Evolutionary conservation across 306 rosid species (phyloP).

Genomic region (Acacia confusa): DNA sequence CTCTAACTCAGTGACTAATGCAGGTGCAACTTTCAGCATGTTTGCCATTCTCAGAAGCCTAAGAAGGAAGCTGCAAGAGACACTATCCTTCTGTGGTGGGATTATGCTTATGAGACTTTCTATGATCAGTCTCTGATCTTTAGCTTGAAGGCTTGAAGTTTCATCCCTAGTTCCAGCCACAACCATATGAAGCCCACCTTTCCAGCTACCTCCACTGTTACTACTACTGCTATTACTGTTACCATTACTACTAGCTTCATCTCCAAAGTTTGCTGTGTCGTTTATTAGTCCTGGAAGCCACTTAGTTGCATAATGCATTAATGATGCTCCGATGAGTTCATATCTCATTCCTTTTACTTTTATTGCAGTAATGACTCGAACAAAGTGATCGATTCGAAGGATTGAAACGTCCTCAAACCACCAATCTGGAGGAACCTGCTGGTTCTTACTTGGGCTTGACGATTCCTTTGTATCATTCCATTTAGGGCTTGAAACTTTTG

Average conservation of each 20-base stretch:
- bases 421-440: slow-evolving; percentile 92
- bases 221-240: slow-evolving; percentile 41
- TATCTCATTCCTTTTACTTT: slow-evolving; percentile 94
- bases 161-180: slow-evolving; percentile 67
- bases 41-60: slow-evolving; percentile 87
- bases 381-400: slow-evolving; percentile 92
- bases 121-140: slow-evolving; percentile 80
- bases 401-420: slow-evolving; percentile 97
- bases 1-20: slow-evolving; percentile 88
- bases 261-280: slow-evolving; percentile 41
- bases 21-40: slow-evolving; percentile 87
- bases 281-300: slow-evolving; percentile 78
- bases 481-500: slow-evolving; percentile 67
- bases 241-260: slow-evolving; percentile 61
- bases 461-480: slow-evolving; percentile 83
- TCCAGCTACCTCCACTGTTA: slow-evolving; percentile 55
- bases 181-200: slow-evolving; percentile 83
- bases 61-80: slow-evolving; percentile 91
- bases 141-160: slow-evolving; percentile 56
- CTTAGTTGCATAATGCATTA: slow-evolving; percentile 78
- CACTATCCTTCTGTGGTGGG: slow-evolving; percentile 95
- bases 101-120: slow-evolving; percentile 96
- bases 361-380: slow-evolving; percentile 89
- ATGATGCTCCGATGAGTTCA: slow-evolving; percentile 78
- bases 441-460: slow-evolving; percentile 78